Conservation (phyloP, 129 eudicot species). For the Tagetes erecta region DNA sequence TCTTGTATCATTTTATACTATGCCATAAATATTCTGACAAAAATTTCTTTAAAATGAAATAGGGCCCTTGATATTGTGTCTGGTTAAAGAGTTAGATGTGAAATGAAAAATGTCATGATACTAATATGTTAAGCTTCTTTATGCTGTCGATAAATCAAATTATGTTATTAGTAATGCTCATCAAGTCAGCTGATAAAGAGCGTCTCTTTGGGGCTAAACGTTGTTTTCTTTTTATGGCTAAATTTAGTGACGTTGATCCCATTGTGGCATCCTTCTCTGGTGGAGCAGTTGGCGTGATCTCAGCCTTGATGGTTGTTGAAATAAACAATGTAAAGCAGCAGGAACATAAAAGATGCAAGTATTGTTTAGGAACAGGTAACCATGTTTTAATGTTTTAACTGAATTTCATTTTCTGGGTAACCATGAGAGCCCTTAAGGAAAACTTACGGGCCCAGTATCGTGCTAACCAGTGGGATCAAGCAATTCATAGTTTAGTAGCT, state of each 20-base stretch:
- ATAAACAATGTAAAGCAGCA: no score
- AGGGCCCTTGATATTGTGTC: background rate
- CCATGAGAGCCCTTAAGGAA: background rate
- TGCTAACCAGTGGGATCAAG: background rate
- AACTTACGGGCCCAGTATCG: background rate
- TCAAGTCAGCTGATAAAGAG: background rate
- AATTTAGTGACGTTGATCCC: no score
- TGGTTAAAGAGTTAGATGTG: conserved; percentile 8
- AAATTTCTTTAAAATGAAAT: background rate
- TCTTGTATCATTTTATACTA: background rate
- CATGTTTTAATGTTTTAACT: no score
- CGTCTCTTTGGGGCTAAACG: no score
- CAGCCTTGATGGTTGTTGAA: no score
- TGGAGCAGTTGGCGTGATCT: no score
- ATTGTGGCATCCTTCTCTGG: no score
- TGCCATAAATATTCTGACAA: background rate
- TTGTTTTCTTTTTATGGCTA: no score
- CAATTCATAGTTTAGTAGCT: background rate
- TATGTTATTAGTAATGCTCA: background rate
- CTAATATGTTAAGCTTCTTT: background rate
- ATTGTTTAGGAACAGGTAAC: no score
- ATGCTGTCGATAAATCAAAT: no score
- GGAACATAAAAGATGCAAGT: no score
- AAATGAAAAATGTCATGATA: conserved; percentile 10
- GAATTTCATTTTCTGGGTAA: no score